Evolutionary conservation across 2,329 filamentous ascomycete species (phyloP).

Genomic region (Alternaria triticimaculans): DNA sequence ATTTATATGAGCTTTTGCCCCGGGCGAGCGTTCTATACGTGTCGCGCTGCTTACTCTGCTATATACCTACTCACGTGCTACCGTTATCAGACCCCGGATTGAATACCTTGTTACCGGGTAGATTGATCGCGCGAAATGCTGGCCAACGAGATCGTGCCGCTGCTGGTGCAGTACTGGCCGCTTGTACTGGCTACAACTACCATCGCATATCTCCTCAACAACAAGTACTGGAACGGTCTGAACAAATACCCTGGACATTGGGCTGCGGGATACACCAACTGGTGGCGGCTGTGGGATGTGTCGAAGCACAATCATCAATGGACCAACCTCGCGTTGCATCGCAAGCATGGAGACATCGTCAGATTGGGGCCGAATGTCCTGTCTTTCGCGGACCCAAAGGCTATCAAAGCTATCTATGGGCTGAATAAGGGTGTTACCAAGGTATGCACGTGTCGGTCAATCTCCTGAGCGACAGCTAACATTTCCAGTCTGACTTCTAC

Average conservation of each 20-base stretch:
- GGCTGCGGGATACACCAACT: slow-evolving; percentile 71
- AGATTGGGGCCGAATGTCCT: slow-evolving; percentile 76
- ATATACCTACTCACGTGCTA: not conserved
- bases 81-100: slow-evolving; percentile 17
- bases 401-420: slow-evolving; percentile 79
- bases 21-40: slow-evolving; percentile 8
- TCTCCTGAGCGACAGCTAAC: slow-evolving; percentile 2
- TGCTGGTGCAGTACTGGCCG: slow-evolving; percentile 53
- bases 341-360: slow-evolving; percentile 75
- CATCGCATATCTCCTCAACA: slow-evolving; percentile 49
- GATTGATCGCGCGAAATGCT: slow-evolving; percentile 38
- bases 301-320: slow-evolving; percentile 68
- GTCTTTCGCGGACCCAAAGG: slow-evolving; percentile 75
- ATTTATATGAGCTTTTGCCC: slow-evolving; percentile 15
- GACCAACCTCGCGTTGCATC: slow-evolving; percentile 72
- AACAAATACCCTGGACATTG: slow-evolving; percentile 76
- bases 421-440: slow-evolving; percentile 82
- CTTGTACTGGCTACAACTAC: slow-evolving; percentile 42
- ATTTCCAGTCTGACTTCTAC: slow-evolving; percentile 76
- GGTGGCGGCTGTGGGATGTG: slow-evolving; percentile 77
- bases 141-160: slow-evolving; percentile 43
- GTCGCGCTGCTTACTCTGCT: slow-evolving; percentile 5
- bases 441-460: slow-evolving; percentile 53
- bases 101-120: not conserved
- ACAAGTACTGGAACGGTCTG: slow-evolving; percentile 63